phyloP scores from a whole-genome alignment of 805 yeast species.

The Pichia kluyveri region DNA sequence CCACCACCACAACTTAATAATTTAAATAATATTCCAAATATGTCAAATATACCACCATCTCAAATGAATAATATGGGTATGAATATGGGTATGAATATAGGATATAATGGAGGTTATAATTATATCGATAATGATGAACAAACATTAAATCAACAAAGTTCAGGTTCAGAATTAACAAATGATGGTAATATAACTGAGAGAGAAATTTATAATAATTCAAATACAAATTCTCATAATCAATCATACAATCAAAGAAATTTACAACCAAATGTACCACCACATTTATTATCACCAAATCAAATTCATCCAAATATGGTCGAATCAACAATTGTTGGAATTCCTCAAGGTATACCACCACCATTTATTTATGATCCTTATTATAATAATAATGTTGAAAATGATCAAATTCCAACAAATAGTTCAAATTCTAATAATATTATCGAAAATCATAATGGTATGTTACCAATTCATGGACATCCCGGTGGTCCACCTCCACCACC shows the following conservation, averaged over 20 bases:
- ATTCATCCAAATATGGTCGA: not conserved
- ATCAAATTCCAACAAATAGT: constrained; percentile 9
- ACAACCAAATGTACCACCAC: not conserved
- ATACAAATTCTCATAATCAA: not conserved
- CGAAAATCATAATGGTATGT: not conserved
- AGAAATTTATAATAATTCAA: not conserved
- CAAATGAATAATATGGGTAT: not conserved
- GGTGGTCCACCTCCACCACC: not conserved
- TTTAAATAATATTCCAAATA: not conserved
- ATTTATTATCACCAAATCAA: constrained; percentile 1
- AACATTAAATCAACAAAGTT: not conserved
- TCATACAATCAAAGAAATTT: not conserved
- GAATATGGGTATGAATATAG: not conserved
- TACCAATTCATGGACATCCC: constrained; percentile 1
- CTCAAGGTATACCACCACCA: constrained; percentile 23
- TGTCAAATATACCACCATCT: too few species aligned
- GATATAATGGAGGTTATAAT: not conserved
- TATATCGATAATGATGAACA: not conserved
- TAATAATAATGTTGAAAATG: constrained; percentile 5
- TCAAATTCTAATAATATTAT: not conserved
- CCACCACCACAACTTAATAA: not conserved
- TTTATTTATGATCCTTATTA: constrained; percentile 27
- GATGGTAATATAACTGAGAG: not conserved
- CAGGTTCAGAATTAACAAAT: not conserved
- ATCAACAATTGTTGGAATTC: constrained; percentile 18